Percentiles rank a stretch among this genome's conserved stretches.
Evolutionary conservation across 352 stramenopile species (phyloP).

Genomic region (Ophiocytium majus): DNA sequence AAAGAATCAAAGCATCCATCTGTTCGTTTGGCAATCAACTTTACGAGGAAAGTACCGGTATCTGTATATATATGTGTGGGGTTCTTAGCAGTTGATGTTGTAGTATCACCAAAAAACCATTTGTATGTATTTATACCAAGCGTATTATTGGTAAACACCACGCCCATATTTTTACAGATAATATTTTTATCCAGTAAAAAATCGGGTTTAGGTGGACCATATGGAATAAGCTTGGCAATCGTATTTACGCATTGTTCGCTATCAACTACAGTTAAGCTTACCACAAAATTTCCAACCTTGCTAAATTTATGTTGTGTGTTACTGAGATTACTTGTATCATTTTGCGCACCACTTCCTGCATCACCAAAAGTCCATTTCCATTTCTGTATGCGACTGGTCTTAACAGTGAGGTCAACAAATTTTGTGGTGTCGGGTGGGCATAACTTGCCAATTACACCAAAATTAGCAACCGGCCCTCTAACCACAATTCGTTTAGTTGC

Average conservation of each 20-base stretch:
- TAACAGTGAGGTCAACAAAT: constrained; percentile 21
- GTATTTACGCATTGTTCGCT: constrained; percentile 20
- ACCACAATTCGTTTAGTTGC: constrained; percentile 20
- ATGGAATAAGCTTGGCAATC: constrained; percentile 20
- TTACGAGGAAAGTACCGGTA: constrained; percentile 19
- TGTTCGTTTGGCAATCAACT: constrained; percentile 20
- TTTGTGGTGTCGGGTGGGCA: constrained; percentile 17
- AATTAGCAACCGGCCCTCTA: constrained; percentile 19
- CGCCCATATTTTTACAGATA: constrained; percentile 21
- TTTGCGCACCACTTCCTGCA: constrained; percentile 18
- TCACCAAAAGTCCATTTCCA: constrained; percentile 20
- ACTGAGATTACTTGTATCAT: constrained; percentile 22
- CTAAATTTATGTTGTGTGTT: constrained; percentile 22
- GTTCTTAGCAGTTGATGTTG: constrained; percentile 20
- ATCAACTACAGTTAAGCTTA: constrained; percentile 22
- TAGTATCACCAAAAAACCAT: constrained; percentile 22
- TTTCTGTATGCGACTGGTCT: constrained; percentile 19
- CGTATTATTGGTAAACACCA: constrained; percentile 21
- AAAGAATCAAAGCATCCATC: constrained; percentile 21
- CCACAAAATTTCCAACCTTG: constrained; percentile 20
- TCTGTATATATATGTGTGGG: constrained; percentile 21
- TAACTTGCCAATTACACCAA: constrained; percentile 21
- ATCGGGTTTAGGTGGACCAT: constrained; percentile 19
- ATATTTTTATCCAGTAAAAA: constrained; percentile 23
- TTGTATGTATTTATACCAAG: constrained; percentile 22